Conservation (phyloP, 306 rosid genomes). For the Mucuna pruriens region DNA sequence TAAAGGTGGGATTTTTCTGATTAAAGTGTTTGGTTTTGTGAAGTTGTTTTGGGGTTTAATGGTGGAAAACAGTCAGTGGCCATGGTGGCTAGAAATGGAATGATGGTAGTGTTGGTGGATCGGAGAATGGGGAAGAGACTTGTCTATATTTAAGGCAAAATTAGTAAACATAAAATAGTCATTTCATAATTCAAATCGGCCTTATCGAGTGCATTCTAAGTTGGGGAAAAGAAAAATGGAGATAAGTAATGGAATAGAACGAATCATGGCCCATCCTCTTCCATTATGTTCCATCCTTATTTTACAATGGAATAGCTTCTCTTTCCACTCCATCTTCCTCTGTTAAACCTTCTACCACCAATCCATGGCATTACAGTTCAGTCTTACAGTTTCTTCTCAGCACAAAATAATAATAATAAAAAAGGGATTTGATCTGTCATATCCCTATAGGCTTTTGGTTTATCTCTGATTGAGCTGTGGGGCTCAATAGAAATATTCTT, state of each 20-base stretch:
- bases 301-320: not conserved
- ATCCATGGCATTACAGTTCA: not conserved
- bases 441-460: not conserved
- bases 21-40: not conserved
- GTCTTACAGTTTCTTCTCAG: not conserved
- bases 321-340: not conserved
- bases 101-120: not conserved
- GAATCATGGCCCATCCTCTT: not conserved
- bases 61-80: no score
- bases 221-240: not conserved
- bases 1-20: not conserved
- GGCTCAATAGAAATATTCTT: constrained; percentile 5
- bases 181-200: not conserved
- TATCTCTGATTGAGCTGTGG: not conserved
- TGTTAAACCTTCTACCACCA: not conserved
- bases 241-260: not conserved
- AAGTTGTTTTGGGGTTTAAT: not conserved
- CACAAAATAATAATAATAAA: not conserved
- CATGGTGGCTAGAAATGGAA: not conserved
- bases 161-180: not conserved
- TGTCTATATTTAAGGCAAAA: not conserved
- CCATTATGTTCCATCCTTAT: not conserved
- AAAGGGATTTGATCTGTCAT: constrained; percentile 12
- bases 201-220: not conserved
- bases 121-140: not conserved